Conservation (phyloP, 352 stramenopile species). For the Pythium aphanidermatum region DNA sequence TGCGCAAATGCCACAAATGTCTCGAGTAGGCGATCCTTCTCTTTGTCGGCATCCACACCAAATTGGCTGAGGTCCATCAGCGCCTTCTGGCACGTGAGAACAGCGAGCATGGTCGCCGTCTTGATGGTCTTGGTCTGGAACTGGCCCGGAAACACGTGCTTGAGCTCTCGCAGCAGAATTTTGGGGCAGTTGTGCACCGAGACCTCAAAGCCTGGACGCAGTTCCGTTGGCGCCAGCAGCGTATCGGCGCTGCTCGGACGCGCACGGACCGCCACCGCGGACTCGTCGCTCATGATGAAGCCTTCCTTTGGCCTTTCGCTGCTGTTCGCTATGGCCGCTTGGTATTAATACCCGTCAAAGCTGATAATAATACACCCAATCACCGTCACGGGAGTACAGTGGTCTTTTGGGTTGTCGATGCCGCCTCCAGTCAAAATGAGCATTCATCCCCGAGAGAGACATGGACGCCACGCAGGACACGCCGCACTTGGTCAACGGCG, state of each 20-base stretch:
- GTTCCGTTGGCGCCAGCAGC: slow-evolving; percentile 45
- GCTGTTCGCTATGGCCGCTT: too few species aligned
- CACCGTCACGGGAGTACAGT: too few species aligned
- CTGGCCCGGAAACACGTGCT: slow-evolving; percentile 71
- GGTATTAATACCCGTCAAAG: too few species aligned
- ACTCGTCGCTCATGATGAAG: neutral
- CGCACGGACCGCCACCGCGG: neutral
- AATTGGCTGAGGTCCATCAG: slow-evolving; percentile 94
- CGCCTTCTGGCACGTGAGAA: slow-evolving; percentile 93
- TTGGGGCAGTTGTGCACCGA: slow-evolving; percentile 72
- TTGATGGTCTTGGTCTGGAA: slow-evolving; percentile 31
- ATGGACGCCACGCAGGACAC: slow-evolving; percentile 12
- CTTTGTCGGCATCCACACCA: slow-evolving; percentile 88
- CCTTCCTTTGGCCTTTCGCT: too few species aligned
- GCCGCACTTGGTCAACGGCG: slow-evolving; percentile 13
- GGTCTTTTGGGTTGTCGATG: slow-evolving; percentile 12
- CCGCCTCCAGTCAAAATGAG: slow-evolving; percentile 8
- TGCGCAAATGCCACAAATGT: slow-evolving; percentile 92
- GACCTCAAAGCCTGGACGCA: slow-evolving; percentile 68
- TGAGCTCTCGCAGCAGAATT: slow-evolving; percentile 69
- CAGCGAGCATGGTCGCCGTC: slow-evolving; percentile 59
- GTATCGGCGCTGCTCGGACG: slow-evolving; percentile 23
- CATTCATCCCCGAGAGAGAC: neutral
- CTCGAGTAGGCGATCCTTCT: slow-evolving; percentile 96
- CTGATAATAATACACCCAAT: neutral